A percentile compares a stretch with the other conserved stretches of the same genome.
Evolutionary conservation across 1,284 basidiomycete species (phyloP).

Genomic region (Malassezia vespertilionis): DNA sequence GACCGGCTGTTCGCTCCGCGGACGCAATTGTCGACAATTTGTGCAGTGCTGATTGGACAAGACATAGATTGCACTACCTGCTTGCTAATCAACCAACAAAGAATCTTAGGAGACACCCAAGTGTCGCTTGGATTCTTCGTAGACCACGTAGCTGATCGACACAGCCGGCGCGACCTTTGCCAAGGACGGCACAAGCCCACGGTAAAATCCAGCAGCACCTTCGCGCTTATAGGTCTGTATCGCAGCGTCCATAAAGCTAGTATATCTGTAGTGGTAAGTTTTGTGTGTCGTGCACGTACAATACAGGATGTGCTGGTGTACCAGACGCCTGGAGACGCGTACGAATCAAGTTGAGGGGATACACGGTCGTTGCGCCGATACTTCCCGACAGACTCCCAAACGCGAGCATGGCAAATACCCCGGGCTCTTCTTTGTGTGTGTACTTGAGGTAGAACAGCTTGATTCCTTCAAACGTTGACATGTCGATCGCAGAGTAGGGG

Average conservation of each 20-base stretch:
- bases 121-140: slow-evolving; percentile 25
- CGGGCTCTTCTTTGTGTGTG: slow-evolving; percentile 48
- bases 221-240: slow-evolving; percentile 70
- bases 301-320: slow-evolving; percentile 36
- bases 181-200: slow-evolving; percentile 76
- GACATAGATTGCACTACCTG: too few species aligned
- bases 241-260: slow-evolving; percentile 74
- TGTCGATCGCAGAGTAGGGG: slow-evolving; percentile 49
- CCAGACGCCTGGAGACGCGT: slow-evolving; percentile 93
- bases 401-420: slow-evolving; percentile 46
- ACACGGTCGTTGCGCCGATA: slow-evolving; percentile 49
- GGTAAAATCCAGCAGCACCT: slow-evolving; percentile 89
- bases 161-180: slow-evolving; percentile 56
- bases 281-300: too few species aligned
- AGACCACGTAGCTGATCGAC: slow-evolving; percentile 45
- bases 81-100: background rate
- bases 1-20: too few species aligned
- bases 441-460: slow-evolving; percentile 49
- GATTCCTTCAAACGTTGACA: slow-evolving; percentile 50
- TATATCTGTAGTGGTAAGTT: too few species aligned
- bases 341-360: slow-evolving; percentile 58
- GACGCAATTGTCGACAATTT: too few species aligned
- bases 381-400: slow-evolving; percentile 49
- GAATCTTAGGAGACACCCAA: background rate
- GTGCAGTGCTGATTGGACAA: too few species aligned